Evolutionary conservation across 768 basidiomycete genomes (phyloP), one percentile per base, ranked within the genome.

Genomic region (Exidia glandulosa): DNA sequence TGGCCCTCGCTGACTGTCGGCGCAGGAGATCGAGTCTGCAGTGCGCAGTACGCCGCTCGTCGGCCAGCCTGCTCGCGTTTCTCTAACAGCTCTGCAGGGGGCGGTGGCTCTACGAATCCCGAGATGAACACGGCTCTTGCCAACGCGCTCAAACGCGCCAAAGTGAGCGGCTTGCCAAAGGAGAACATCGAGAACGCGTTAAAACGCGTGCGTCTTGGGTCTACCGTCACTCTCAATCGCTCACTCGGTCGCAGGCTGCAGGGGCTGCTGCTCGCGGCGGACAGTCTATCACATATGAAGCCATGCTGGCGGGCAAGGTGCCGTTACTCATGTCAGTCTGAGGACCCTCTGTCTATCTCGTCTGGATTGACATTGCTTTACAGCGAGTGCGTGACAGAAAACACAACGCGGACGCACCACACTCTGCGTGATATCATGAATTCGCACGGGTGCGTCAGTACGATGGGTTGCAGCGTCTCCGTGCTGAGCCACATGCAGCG

Each of bases 141-240:
- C 1, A 68, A 74, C 4, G 80, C 76, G 4, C 65, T 88, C n/a
- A 82, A 79, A 64, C 73, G 79, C 36, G 81, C 79, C 0, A 84
- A 76, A 67, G 76, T 81, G 0, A 71, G 74, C 56, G 82, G 84
- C 32, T 80, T 87, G 10, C 86, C 86, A 13, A 87, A 79, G 63
- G 83, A 85, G 50, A 87, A 86, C 69, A 80, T 88, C 4, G 83
- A 83, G 60, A 82, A 76, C 30, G 81, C 85, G 0, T 70, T 87
- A 54, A 77, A 76, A 48, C 81, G 77, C 73, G 86, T 83, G 63
- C 29, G 59, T 25, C 14, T 23, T 12, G 13, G 31, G 30, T 10
- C 25, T 27, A 30, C 50, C 37, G 30, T 32, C 10, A 23, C 14
- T 33, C 33, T 29, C 2, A 13, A 32, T 33, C 58, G 32, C n/a